phyloP scores from a whole-genome alignment of 2,329 filamentous ascomycete species.

The Chaetomiaceae sp. region DNA sequence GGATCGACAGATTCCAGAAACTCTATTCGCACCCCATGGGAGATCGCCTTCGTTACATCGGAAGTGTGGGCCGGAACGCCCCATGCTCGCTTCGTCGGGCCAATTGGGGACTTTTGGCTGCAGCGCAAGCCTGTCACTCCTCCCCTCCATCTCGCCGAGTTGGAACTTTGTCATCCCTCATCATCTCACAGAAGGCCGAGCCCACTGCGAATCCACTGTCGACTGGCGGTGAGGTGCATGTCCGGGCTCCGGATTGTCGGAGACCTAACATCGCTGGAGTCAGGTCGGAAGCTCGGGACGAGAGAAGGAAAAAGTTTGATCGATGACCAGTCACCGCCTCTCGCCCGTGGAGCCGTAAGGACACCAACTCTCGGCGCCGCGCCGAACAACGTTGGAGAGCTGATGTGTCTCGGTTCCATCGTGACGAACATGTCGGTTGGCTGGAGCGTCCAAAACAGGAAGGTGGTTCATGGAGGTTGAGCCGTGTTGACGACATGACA shows the following conservation, averaged over 20 bases:
- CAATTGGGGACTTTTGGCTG: slow-evolving; percentile 3
- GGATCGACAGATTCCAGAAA: slow-evolving; percentile 27
- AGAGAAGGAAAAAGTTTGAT: neutral
- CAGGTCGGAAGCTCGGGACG: neutral
- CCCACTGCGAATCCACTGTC: too few relatives aligned
- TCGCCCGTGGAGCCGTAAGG: too few relatives aligned
- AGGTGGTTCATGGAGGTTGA: slow-evolving; percentile 23
- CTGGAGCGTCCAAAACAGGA: slow-evolving; percentile 22
- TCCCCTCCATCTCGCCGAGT: neutral
- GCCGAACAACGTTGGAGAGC: neutral
- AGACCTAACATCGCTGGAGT: neutral
- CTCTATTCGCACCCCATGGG: slow-evolving; percentile 19
- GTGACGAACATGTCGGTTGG: slow-evolving; percentile 14
- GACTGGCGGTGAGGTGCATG: neutral
- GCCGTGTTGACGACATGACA: slow-evolving; percentile 16
- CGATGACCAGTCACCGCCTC: too few relatives aligned
- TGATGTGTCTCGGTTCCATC: slow-evolving; percentile 13
- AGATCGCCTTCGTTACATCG: slow-evolving; percentile 16
- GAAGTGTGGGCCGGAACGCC: neutral
- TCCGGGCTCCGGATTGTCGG: too few relatives aligned
- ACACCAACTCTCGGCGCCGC: too few relatives aligned
- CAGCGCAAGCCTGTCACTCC: too few relatives aligned
- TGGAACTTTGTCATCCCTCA: slow-evolving; percentile 7
- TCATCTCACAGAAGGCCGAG: too few relatives aligned
- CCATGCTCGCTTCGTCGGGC: neutral